Evolutionary conservation across 106 monocot genomes (phyloP), one percentile per base, ranked within the genome.

Genomic region (Dioscorea zingiberensis): DNA sequence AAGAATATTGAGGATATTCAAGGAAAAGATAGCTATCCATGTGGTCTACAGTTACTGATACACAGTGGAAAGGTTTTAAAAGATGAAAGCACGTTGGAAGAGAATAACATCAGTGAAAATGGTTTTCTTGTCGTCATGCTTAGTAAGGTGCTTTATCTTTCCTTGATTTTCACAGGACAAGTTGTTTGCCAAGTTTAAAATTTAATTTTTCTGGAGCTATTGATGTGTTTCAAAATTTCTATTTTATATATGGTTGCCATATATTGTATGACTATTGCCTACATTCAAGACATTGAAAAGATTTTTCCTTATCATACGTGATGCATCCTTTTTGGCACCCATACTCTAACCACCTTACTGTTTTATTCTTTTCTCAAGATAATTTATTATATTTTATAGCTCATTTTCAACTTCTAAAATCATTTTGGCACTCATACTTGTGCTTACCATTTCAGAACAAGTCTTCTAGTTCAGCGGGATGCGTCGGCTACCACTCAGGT

Each of bases 61-160:
- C 83, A 92, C 66, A 92, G 79, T 74, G 97, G 97, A 45, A 92
- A 93, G 65, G 97, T 98, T 63, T 77, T 98, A 67, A 92, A 98
- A 74, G 97, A 98, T 76, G 97, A 98, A 73, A 98, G 66, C 69
- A 98, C 92, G 26, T 71, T 98, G 54, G 86, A 88, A 64, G 97
- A 93, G 70, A 92, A 98, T 59, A 92, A 84, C 77, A 77, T 98
- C 57, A 77, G 54, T 60, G 97, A 98, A 80, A 75, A 88, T 77
- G 88, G 92, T 47, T 98, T 98, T 84, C 83, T 98, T 67, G 97
- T 98, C 67, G 97, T 98, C 71, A 98, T 98, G 97, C 97, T 92
- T 55, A 92, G 88, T 73, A 97, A 97, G 91, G 95, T 97, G 51
- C 47, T 46, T 24, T 2, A 55, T 8, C 15, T 9, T 12, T 51